Base-by-base conservation (phyloP, 495 filamentous ascomycete genomes). In the Podospora comata region DNA sequence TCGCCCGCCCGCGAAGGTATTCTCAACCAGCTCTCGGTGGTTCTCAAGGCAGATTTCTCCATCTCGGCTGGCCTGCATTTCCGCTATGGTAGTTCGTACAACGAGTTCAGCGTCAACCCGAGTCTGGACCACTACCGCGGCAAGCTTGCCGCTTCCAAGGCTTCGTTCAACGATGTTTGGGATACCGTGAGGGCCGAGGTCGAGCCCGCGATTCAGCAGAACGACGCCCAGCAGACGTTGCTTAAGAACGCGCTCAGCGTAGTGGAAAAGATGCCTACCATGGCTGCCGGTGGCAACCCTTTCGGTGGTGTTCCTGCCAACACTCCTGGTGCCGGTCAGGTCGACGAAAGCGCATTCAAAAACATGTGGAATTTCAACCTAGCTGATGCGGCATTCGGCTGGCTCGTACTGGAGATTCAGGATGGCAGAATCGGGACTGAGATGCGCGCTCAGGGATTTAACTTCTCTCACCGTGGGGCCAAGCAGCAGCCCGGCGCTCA, bases 301-400 rank as follows among this genome's bases (percentile, higher is more conserved):
- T 98, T 98, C 74, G 95, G 96, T 66, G 95, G 95, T 9, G 90
- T 91, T 15, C 85, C 88, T 68, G 86, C 88, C n/a, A 89, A 90
- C 19, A 85, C 75, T 69, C 72, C 75, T 13, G 70, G 86, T 28
- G 87, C 87, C 26, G 94, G 95, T 20, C 92, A 96, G 72, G 92
- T 99, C 20, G 95, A 99, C 73, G 95, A 99, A 81, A 97, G 94
- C 70, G 95, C 95, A 0, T 99, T 99, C 84, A 99, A 99, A 84
- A 99, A 99, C 74, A 98, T 98, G 96, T 99, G 95, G 95, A 99
- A 99, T 80, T 99, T 99, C 82, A 99, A 99, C 77, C 80, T 99
- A 62, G 95, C 95, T 23, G 95, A 99, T 81, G 95, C 95, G 48
- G 96, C 95, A 15, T 99, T 97, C 76, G 95, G 95, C 59, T 98